These are phyloP conservation scores for Papiliotrema fonsecae DNA, from an alignment of 1,284 basidiomycete genomes.

Conservation along the genomic window DNA sequence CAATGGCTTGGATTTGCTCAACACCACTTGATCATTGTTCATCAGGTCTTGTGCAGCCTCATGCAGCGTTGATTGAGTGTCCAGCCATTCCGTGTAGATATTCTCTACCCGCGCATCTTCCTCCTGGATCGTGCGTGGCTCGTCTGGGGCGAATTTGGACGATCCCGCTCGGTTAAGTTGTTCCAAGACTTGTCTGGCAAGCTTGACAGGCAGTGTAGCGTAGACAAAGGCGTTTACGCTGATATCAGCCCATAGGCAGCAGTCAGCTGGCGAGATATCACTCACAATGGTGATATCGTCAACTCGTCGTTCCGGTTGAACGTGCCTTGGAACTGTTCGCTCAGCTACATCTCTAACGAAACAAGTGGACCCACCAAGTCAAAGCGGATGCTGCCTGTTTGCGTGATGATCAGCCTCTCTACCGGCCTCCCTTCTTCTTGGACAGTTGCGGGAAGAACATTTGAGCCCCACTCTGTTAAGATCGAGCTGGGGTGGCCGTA, in stretches of 20 bases:
- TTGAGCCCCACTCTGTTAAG: conserved; percentile 58
- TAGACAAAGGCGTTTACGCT: conserved; percentile 39
- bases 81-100: conserved; percentile 25
- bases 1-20: conserved; percentile 9
- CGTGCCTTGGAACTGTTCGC: conserved; percentile 51
- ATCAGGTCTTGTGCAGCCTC: neutral
- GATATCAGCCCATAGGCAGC: conserved; percentile 2
- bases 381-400: conserved; percentile 71
- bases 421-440: conserved; percentile 23
- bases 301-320: conserved; percentile 77
- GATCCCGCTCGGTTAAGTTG: conserved; percentile 46
- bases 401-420: conserved; percentile 61
- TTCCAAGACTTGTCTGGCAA: conserved; percentile 31
- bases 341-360: conserved; percentile 1
- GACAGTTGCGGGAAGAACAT: conserved; percentile 50
- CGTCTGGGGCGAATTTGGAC: conserved; percentile 29
- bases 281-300: conserved; percentile 60
- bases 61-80: conserved; percentile 21
- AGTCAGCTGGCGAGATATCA: neutral
- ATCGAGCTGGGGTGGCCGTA: conserved; percentile 63
- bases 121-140: conserved; percentile 9
- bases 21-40: neutral
- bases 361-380: conserved; percentile 52
- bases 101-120: conserved; percentile 24
- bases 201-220: conserved; percentile 28